Base-by-base conservation (phyloP, 1,284 basidiomycete species). In the Boletus holoroseus region DNA sequence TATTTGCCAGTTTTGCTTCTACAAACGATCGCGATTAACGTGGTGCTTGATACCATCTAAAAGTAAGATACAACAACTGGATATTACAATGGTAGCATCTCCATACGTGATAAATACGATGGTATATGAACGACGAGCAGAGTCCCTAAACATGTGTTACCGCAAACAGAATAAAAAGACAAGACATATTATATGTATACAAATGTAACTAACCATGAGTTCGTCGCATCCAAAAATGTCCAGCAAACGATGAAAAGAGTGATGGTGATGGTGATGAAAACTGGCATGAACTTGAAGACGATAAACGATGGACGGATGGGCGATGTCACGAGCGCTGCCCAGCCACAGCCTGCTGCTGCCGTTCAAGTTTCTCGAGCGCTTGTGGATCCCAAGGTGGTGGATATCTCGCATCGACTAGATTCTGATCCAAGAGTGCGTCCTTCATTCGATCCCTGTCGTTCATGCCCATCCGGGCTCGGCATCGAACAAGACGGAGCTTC, bases 381-480 rank as follows among this genome's bases (percentile, higher is more conserved):
- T 73, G 74, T 45, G 67, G 73, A 51, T 85, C 85, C 85, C 85
- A 88, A 24, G 85, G 84, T 1, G 84, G 78, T n/a, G 86, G 85
- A 57, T 83, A 79, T 39, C 84, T 74, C 15, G 77, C 75, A 58
- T 88, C 85, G 41, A 79, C 82, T 24, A 88, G 73, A 58, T 88
- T 88, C 69, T 82, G 76, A 64, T 88, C 85, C 4, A 83, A 79
- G 15, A 80, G 75, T 1, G 83, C 86, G 60, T 88, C 85, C 45
- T 77, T 78, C 50, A 88, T 62, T 5, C 85, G 76, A 55, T 88
- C 86, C 27, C 73, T 73, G 53, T 81, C 78, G 44, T 73, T 81
- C 84, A 88, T 88, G 35, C 67, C 69, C 85, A 85, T 88, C 18
- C 86, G 77, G 20, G 76, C 78, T 18, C 78, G 78, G 65, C 86